Evolutionary conservation across 805 yeast species (phyloP).

Genomic region (Hanseniaspora valbyensis): DNA sequence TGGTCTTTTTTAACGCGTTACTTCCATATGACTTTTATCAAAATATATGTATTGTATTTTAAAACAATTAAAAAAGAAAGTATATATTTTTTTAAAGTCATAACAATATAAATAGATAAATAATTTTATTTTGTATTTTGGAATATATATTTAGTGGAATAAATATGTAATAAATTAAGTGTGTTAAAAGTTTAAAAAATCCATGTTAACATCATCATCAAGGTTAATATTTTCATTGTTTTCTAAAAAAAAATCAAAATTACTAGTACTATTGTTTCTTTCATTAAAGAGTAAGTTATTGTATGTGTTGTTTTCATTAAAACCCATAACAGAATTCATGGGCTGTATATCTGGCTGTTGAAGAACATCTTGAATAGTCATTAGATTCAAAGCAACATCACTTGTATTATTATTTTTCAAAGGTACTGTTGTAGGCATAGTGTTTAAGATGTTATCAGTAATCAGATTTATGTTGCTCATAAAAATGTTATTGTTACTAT

Average conservation of each 20-base stretch:
- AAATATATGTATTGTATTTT: too few relatives aligned
- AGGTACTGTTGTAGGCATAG: neutral
- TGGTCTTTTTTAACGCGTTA: too few relatives aligned
- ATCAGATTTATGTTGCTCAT: neutral
- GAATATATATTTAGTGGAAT: neutral
- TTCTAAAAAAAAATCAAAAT: constrained; percentile 10
- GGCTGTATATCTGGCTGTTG: constrained; percentile 1
- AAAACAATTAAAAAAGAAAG: too few relatives aligned
- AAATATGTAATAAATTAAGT: neutral
- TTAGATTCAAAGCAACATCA: neutral
- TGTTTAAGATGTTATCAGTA: neutral
- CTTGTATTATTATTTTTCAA: neutral
- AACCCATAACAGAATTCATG: neutral
- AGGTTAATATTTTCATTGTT: neutral
- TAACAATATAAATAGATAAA: constrained; percentile 16
- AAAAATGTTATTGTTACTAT: neutral
- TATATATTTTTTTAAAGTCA: too few relatives aligned
- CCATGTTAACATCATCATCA: constrained; percentile 15
- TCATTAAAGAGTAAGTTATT: neutral
- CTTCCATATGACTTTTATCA: too few relatives aligned
- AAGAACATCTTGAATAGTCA: constrained; percentile 3
- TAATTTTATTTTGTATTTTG: constrained; percentile 19
- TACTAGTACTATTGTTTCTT: neutral
- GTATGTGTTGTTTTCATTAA: neutral
- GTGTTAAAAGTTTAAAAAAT: constrained; percentile 13